Evolutionary conservation across 1,284 basidiomycete genomes (phyloP).

Genomic region (Leccinum subrobustum): DNA sequence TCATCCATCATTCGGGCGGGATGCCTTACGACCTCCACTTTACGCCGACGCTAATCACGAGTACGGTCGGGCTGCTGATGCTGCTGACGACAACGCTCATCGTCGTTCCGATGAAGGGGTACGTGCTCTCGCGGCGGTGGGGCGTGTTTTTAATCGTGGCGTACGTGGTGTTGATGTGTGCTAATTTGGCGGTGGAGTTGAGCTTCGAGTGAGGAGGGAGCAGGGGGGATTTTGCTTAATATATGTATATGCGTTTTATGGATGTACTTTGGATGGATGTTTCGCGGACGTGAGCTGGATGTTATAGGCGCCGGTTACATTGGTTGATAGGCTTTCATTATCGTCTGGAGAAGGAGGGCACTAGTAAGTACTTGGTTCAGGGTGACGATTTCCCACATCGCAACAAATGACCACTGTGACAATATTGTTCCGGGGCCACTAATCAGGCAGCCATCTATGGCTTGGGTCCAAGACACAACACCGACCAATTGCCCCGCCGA

Average conservation of each 20-base stretch:
- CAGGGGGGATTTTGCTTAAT: background rate
- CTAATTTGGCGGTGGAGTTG: constrained; percentile 77
- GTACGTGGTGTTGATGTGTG: constrained; percentile 71
- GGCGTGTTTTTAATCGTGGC: constrained; percentile 75
- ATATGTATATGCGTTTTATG: background rate
- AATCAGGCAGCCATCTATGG: too few relatives aligned
- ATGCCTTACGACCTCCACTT: constrained; percentile 71
- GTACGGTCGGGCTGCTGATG: constrained; percentile 72
- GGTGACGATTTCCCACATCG: too few relatives aligned
- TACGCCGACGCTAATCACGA: constrained; percentile 82
- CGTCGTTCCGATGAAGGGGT: constrained; percentile 84
- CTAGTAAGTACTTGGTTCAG: too few relatives aligned
- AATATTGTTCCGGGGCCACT: too few relatives aligned
- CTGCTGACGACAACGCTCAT: constrained; percentile 79
- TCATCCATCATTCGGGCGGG: constrained; percentile 57
- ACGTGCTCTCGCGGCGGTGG: constrained; percentile 77
- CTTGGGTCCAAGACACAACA: too few relatives aligned
- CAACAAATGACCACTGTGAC: too few relatives aligned
- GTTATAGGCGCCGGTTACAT: background rate
- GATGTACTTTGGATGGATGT: background rate
- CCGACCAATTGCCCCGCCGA: too few relatives aligned
- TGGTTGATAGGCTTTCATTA: too few relatives aligned
- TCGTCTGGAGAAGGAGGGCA: too few relatives aligned
- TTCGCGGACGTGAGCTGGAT: background rate
- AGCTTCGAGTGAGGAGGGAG: constrained; percentile 11